Percentiles rank a stretch among this genome's conserved stretches.
Evolutionary conservation across 2,329 filamentous ascomycete genomes (phyloP).

Genomic region (Nannizziopsis barbatae): DNA sequence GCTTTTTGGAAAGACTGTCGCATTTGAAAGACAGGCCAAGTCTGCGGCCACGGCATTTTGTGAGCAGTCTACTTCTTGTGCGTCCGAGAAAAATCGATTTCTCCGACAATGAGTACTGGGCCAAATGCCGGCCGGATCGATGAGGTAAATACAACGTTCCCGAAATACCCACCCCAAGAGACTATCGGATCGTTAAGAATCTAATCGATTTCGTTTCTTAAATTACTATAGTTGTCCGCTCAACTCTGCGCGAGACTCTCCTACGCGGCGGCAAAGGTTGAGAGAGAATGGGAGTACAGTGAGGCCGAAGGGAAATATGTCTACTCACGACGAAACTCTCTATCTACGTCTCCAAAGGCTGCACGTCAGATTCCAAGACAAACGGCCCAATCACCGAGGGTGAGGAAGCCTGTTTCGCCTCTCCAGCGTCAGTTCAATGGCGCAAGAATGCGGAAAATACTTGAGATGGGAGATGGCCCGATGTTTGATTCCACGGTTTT

Average conservation of each 20-base stretch:
- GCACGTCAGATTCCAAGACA: not conserved
- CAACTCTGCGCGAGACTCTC: constrained; percentile 74
- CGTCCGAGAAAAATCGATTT: constrained; percentile 36
- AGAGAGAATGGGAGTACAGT: constrained; percentile 69
- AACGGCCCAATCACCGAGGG: constrained; percentile 1
- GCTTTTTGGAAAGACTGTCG: not conserved
- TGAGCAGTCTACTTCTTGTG: not conserved
- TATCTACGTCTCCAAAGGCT: constrained; percentile 4
- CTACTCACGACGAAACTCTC: constrained; percentile 27
- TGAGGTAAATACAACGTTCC: constrained; percentile 50
- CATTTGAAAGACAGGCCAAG: not conserved
- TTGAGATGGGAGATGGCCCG: not conserved
- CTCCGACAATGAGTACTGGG: constrained; percentile 59
- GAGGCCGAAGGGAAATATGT: constrained; percentile 64
- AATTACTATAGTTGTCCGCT: constrained; percentile 52
- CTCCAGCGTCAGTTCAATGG: constrained; percentile 27
- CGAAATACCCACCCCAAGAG: not conserved
- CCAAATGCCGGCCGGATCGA: constrained; percentile 60
- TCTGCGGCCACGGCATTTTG: not conserved
- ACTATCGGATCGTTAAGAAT: not conserved
- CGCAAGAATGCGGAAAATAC: constrained; percentile 1
- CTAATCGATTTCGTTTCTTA: constrained; percentile 1
- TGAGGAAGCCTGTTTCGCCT: constrained; percentile 1
- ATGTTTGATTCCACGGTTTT: not conserved
- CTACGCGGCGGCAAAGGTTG: constrained; percentile 89